Percentiles rank a stretch among this genome's conserved stretches.
Conservation (phyloP, 192 early-diverging fungal genomes). For the Endogone sp. region DNA sequence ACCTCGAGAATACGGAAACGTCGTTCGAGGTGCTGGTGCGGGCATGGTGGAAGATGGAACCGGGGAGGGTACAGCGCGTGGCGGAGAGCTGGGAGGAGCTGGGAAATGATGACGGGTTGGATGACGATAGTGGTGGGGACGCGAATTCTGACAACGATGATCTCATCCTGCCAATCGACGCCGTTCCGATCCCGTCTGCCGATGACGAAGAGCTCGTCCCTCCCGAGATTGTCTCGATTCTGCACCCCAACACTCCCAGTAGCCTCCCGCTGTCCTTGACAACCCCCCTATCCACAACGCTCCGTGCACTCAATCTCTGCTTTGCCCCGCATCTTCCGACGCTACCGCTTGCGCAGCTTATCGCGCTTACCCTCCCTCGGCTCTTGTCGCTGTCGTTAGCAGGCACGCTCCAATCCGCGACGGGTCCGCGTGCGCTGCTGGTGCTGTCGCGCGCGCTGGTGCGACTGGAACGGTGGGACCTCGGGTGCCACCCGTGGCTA, state of each 20-base stretch:
- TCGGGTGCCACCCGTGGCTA: conserved; percentile 8
- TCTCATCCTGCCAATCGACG: background rate
- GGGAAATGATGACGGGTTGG: background rate
- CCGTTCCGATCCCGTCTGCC: background rate
- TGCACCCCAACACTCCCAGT: background rate
- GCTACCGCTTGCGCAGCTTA: conserved; percentile 1
- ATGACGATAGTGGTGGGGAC: background rate
- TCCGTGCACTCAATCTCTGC: conserved; percentile 10
- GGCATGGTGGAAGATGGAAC: background rate
- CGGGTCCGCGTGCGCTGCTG: conserved; percentile 7
- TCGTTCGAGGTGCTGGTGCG: background rate
- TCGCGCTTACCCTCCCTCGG: conserved; percentile 12
- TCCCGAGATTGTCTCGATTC: background rate
- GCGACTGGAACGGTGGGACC: conserved; percentile 11
- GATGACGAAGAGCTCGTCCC: background rate
- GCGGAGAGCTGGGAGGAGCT: conserved; percentile 10
- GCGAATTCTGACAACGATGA: background rate
- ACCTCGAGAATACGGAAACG: background rate
- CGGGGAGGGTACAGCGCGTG: background rate
- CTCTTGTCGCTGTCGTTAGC: conserved; percentile 13
- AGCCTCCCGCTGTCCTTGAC: background rate
- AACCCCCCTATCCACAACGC: background rate
- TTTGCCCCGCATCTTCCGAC: conserved; percentile 15
- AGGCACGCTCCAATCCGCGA: background rate
- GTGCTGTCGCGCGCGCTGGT: conserved; percentile 13